Conservation (phyloP, 1,284 basidiomycete genomes). For the Naganishia sp. region DNA sequence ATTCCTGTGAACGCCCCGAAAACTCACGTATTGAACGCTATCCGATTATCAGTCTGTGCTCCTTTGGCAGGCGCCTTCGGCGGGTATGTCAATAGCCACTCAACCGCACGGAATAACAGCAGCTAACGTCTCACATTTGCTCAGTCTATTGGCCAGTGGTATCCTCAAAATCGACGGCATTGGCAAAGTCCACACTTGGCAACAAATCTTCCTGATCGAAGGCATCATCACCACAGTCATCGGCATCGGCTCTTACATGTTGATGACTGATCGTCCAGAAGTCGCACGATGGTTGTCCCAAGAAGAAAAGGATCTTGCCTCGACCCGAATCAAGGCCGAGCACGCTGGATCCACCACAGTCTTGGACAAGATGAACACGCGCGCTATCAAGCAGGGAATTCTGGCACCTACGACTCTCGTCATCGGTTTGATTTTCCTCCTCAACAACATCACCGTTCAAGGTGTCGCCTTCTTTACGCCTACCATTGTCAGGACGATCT, state of each 20-base stretch:
- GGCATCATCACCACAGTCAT: slow-evolving; percentile 51
- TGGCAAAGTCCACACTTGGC: slow-evolving; percentile 25
- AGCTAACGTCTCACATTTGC: background rate
- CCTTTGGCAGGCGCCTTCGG: slow-evolving; percentile 30
- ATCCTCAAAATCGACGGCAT: slow-evolving; percentile 29
- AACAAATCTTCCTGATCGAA: slow-evolving; percentile 48
- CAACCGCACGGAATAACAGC: no score
- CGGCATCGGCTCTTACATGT: slow-evolving; percentile 41
- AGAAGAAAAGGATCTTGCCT: slow-evolving; percentile 42
- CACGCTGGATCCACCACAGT: slow-evolving; percentile 46
- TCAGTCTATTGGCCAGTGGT: slow-evolving; percentile 23
- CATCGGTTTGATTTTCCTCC: slow-evolving; percentile 48
- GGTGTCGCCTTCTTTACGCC: slow-evolving; percentile 33
- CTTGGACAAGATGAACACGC: slow-evolving; percentile 41
- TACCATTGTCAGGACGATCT: slow-evolving; percentile 51
- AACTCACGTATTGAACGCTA: background rate
- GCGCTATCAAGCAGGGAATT: slow-evolving; percentile 39
- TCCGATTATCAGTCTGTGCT: slow-evolving; percentile 16
- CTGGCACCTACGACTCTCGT: slow-evolving; percentile 38
- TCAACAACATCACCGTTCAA: slow-evolving; percentile 52
- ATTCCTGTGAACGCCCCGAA: background rate
- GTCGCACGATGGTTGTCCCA: slow-evolving; percentile 48
- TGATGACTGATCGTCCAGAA: slow-evolving; percentile 47
- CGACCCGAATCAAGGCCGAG: slow-evolving; percentile 45
- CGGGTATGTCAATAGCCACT: background rate